These are phyloP conservation scores for Rhizophora apiculata DNA, from an alignment of 345 rosid genomes.

Conservation along the genomic window DNA sequence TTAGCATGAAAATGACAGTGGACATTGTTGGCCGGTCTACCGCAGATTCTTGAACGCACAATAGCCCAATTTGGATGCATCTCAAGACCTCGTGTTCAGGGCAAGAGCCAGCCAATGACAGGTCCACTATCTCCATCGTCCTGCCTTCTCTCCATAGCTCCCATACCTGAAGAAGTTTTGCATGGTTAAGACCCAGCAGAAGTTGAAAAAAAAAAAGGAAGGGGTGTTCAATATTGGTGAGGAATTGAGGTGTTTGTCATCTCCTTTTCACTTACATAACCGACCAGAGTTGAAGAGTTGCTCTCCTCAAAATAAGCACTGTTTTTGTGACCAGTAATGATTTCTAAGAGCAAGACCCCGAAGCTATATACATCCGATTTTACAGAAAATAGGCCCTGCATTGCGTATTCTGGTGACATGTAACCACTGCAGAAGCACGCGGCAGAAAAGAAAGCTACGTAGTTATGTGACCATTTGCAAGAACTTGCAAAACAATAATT, in stretches of 20 bases:
- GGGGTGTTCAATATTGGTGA: no score
- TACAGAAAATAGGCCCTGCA: conserved; percentile 29
- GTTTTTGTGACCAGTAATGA: conserved; percentile 15
- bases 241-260: not conserved
- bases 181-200: not conserved
- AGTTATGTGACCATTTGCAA: no score
- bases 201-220: not conserved
- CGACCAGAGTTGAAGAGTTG: conserved; percentile 35
- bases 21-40: conserved; percentile 54
- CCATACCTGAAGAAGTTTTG: conserved; percentile 46
- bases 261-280: conserved; percentile 47
- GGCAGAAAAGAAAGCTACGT: no score
- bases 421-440: conserved; percentile 18
- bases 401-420: conserved; percentile 37
- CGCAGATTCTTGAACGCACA: conserved; percentile 62
- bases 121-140: conserved; percentile 36
- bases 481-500: not conserved
- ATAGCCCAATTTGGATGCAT: conserved; percentile 54
- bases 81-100: conserved; percentile 31
- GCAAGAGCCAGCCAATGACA: conserved; percentile 25
- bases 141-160: conserved; percentile 28
- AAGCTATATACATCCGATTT: conserved; percentile 32
- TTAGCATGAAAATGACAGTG: conserved; percentile 42
- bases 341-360: conserved; percentile 25
- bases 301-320: conserved; percentile 18